phyloP scores from a whole-genome alignment of 768 basidiomycete genomes.

The Mycena haematopus region DNA sequence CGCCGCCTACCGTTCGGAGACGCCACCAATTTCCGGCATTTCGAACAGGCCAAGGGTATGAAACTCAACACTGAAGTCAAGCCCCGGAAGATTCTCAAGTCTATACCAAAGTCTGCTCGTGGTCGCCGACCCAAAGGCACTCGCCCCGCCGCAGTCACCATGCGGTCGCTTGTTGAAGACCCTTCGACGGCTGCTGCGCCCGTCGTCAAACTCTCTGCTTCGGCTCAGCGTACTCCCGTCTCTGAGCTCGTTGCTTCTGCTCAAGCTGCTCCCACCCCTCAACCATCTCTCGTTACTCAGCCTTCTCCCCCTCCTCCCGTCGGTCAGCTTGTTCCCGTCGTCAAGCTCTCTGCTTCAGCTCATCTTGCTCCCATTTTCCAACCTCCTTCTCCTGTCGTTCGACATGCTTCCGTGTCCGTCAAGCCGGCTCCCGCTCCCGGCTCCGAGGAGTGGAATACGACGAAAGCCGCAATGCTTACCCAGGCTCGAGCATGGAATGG shows the following conservation, averaged over 20 bases:
- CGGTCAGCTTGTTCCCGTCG: no score
- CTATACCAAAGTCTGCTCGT: neutral
- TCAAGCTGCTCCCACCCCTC: no score
- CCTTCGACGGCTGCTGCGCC: neutral
- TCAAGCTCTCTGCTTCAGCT: no score
- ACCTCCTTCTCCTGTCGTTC: no score
- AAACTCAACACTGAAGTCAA: neutral
- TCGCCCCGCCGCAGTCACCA: neutral
- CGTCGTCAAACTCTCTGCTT: neutral
- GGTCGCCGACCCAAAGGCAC: neutral
- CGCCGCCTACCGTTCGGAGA: slow-evolving; percentile 12
- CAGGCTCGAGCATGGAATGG: slow-evolving; percentile 7
- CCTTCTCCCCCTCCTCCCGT: no score
- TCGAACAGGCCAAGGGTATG: neutral
- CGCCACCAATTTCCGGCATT: slow-evolving; percentile 1
- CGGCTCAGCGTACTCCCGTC: neutral
- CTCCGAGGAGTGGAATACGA: slow-evolving; percentile 1
- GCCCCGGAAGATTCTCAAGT: neutral
- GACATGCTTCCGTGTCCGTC: neutral
- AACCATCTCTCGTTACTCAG: no score
- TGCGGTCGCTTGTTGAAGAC: neutral
- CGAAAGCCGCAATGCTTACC: slow-evolving; percentile 4
- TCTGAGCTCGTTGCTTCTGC: neutral
- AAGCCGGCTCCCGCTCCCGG: neutral
- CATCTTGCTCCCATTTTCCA: no score